Base-by-base conservation (phyloP, 2,329 filamentous ascomycete species). In the Madurella mycetomatis region DNA sequence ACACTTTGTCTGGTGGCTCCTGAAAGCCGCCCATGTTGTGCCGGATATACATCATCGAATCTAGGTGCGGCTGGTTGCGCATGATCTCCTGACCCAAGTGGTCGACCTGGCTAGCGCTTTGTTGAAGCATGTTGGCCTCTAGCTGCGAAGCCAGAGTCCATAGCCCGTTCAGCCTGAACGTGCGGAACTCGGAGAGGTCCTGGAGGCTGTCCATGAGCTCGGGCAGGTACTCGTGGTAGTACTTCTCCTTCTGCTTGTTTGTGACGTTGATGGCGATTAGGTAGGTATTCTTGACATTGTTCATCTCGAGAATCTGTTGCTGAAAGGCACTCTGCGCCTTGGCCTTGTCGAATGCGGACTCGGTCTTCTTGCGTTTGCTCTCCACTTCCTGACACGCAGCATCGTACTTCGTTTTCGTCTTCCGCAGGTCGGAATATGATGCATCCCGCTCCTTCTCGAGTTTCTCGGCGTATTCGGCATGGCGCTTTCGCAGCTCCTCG, bases 211-310 rank as follows among this genome's bases (percentile, higher is more conserved):
- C 90, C 68, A 99, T 80, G 55, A 97, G 75, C 67, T 97, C 94
- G 9, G 94, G 94, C 17, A 99, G 81, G 70, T 97, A 97, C 70
- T 96, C 91, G 69, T 97, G 87, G 67, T 96, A 99, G 75, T 97
- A 97, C 67, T 87, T 90, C 69, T 96, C 91, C 75, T 97, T 99
- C 67, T 96, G 86, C 75, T 94, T 95, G 73, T 99, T 99, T 34
- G 92, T 95, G 55, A 97, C 90, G 68, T 95, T 95, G 74, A 99
- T 96, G 57, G 85, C 82, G 66, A 99, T 96, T 57, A 99, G 76
- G 68, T 99, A 99, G n/a, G 88, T 91, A 70, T 99, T 99, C 78
- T 99, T 99, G 70, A 87, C 82, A 69, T 99, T 99, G 73, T 94
- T 89, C 94, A 97, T 97, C 64, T 99, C 94, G 56, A 86, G 75